phyloP scores from a whole-genome alignment of 2,329 filamentous ascomycete genomes.

The Daldinia sp. region DNA sequence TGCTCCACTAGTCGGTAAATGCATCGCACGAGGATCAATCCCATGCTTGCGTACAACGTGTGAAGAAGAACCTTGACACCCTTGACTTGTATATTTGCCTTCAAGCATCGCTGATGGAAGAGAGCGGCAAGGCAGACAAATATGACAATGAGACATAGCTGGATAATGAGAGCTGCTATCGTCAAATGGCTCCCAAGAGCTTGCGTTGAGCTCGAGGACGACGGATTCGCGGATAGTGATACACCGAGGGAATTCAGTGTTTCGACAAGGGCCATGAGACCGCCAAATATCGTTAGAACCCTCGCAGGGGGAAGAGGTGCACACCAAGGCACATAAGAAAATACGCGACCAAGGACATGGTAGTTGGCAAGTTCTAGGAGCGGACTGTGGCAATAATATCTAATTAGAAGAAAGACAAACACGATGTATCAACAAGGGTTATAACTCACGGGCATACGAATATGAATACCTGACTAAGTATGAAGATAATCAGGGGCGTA shows the following conservation, averaged over 20 bases:
- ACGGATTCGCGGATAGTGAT: conserved; percentile 55
- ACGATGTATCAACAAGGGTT: neutral
- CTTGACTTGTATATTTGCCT: conserved; percentile 30
- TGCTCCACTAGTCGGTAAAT: conserved; percentile 64
- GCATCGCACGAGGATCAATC: conserved; percentile 61
- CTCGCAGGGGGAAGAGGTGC: conserved; percentile 64
- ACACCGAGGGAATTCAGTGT: conserved; percentile 61
- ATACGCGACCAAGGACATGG: conserved; percentile 70
- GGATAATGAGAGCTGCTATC: conserved; percentile 59
- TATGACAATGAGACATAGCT: conserved; percentile 60
- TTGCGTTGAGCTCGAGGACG: conserved; percentile 48
- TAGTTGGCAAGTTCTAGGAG: conserved; percentile 74
- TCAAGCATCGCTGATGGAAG: conserved; percentile 59
- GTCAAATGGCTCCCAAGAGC: conserved; percentile 54
- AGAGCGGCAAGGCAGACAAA: conserved; percentile 59
- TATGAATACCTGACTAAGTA: conserved; percentile 57
- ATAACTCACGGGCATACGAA: conserved; percentile 55
- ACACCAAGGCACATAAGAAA: conserved; percentile 72
- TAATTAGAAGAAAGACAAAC: neutral
- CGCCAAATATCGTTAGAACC: conserved; percentile 61
- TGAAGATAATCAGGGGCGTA: conserved; percentile 56
- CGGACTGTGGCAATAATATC: conserved; percentile 56
- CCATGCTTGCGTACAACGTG: conserved; percentile 59
- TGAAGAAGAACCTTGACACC: conserved; percentile 48
- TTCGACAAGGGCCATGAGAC: conserved; percentile 60